phyloP scores from a whole-genome alignment of 2,329 filamentous ascomycete species.

The Diaporthe sp. region DNA sequence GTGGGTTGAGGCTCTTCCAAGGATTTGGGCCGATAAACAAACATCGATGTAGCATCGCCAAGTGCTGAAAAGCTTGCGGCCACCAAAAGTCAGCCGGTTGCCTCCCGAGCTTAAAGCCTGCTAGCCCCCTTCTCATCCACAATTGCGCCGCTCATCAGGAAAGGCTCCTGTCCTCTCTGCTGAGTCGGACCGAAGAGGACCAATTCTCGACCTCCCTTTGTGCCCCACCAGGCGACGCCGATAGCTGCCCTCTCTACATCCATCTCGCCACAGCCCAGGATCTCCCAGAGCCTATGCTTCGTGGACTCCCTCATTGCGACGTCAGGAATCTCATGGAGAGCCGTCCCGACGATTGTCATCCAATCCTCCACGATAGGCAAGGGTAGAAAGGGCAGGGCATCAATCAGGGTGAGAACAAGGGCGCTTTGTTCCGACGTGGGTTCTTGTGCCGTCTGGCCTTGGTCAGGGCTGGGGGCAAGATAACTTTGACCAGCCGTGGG shows the following conservation, averaged over 20 bases:
- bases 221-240: conserved; percentile 89
- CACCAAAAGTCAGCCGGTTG: background rate
- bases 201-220: conserved; percentile 66
- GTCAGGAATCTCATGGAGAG: conserved; percentile 76
- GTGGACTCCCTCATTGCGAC: conserved; percentile 73
- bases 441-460: conserved; percentile 50
- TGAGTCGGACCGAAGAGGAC: conserved; percentile 54
- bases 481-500: conserved; percentile 63
- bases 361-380: conserved; percentile 82
- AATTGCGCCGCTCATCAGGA: conserved; percentile 71
- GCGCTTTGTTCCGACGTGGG: conserved; percentile 83
- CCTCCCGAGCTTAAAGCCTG: conserved; percentile 51
- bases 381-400: conserved; percentile 82
- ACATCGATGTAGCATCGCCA: background rate
- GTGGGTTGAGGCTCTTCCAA: conserved; percentile 1
- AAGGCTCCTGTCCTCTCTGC: conserved; percentile 45
- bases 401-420: conserved; percentile 81
- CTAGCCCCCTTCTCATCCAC: conserved; percentile 51
- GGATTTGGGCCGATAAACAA: background rate
- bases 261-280: conserved; percentile 86
- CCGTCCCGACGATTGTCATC: conserved; percentile 79
- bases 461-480: conserved; percentile 57
- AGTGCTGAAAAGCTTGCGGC: background rate
- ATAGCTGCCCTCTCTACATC: conserved; percentile 86
- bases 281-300: conserved; percentile 82